Conservation (phyloP, 1,284 basidiomycete genomes). For the Rhodotorula sp. region DNA sequence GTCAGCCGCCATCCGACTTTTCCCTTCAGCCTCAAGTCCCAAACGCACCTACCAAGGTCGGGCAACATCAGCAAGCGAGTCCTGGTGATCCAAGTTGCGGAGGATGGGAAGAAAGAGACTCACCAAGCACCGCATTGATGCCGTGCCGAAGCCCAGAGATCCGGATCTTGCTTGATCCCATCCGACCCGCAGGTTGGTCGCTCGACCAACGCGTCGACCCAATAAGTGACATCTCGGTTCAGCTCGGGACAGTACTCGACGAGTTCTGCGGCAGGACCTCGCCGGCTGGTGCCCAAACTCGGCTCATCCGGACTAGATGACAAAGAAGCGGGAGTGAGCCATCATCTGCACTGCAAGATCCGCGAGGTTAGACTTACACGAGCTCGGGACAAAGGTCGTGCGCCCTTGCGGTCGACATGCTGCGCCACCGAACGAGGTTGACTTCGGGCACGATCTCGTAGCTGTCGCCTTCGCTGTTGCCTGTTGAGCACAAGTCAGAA, state of each 20-base stretch:
- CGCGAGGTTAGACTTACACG: background rate
- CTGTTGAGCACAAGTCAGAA: background rate
- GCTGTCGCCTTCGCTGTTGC: background rate
- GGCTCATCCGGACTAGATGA: too few relatives aligned
- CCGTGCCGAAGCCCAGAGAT: background rate
- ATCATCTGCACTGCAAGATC: background rate
- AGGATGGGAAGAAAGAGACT: background rate
- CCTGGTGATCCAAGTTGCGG: too few relatives aligned
- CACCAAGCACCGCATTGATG: slow-evolving; percentile 12
- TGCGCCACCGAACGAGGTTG: background rate
- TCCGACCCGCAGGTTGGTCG: background rate
- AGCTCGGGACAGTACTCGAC: slow-evolving; percentile 6
- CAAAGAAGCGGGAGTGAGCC: background rate
- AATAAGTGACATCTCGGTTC: background rate
- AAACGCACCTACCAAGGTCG: background rate
- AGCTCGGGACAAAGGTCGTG: slow-evolving; percentile 4
- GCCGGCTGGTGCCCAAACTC: background rate
- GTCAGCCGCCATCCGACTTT: background rate
- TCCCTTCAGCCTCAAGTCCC: background rate
- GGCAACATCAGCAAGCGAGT: background rate
- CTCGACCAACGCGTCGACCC: slow-evolving; percentile 4
- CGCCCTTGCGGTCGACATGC: slow-evolving; percentile 1
- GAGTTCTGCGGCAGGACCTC: background rate
- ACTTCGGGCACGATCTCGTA: background rate
- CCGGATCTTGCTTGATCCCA: background rate